A percentile compares a stretch with the other conserved stretches of the same genome.
phyloP scores from a whole-genome alignment of 1,284 basidiomycete species.

The Malassezia slooffiae region DNA sequence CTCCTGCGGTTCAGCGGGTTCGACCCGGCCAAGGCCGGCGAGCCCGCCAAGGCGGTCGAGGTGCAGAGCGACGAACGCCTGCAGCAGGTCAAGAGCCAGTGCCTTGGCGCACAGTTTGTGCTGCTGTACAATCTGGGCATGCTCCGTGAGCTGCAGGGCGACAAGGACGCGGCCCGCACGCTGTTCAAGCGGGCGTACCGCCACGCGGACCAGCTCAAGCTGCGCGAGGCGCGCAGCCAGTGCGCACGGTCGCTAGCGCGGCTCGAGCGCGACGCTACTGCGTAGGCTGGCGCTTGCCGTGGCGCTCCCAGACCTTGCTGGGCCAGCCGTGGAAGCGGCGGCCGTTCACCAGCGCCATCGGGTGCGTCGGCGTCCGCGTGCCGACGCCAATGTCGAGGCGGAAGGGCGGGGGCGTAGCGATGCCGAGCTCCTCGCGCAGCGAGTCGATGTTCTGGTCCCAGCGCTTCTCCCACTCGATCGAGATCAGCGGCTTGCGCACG shows the following conservation, averaged over 20 bases:
- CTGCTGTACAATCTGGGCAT: conserved; percentile 41
- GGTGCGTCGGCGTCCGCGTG: neutral
- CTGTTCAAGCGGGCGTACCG: conserved; percentile 12
- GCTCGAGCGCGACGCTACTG: conserved; percentile 5
- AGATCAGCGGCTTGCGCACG: conserved; percentile 63
- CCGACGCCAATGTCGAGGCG: conserved; percentile 22
- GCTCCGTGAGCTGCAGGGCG: conserved; percentile 15
- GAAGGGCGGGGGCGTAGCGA: conserved; percentile 28
- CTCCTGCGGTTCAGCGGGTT: conserved; percentile 4
- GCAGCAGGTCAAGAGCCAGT: conserved; percentile 27
- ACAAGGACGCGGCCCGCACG: conserved; percentile 8
- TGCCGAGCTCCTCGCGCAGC: conserved; percentile 72
- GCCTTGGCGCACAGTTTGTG: conserved; percentile 35
- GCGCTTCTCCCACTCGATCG: conserved; percentile 88
- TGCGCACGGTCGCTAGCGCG: conserved; percentile 12
- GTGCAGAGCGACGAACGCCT: conserved; percentile 19
- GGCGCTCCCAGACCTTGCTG: conserved; percentile 28
- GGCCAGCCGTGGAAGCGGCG: conserved; percentile 31
- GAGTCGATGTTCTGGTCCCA: conserved; percentile 75
- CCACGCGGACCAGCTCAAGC: conserved; percentile 9
- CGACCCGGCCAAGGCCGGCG: conserved; percentile 10
- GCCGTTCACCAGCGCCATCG: conserved; percentile 2
- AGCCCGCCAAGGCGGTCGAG: conserved; percentile 2
- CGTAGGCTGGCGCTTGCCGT: conserved; percentile 1
- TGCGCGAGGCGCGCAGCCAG: conserved; percentile 15